Evolutionary conservation across 2,329 filamentous ascomycete species (phyloP), one percentile per base, ranked within the genome.

Genomic region (Leptoxyphium fumago): DNA sequence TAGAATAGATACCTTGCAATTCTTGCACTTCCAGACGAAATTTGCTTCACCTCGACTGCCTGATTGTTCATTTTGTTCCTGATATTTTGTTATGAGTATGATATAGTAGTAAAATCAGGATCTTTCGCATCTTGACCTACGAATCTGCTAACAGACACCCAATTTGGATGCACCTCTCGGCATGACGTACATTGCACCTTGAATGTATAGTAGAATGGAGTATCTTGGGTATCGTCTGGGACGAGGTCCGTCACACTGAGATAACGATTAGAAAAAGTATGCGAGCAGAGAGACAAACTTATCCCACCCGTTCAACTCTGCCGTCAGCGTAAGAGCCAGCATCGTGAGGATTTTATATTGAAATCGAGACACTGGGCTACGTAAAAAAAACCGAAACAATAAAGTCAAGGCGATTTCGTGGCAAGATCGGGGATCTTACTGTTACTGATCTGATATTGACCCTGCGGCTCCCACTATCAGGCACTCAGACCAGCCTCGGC

Each of bases 1-100:
- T 29, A 2, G 5, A 8, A 18, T 10, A 61, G 66, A 28, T 53
- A 91, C 87, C 77, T 91, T 93, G 79, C 91, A 98, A 61, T 91
- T 89, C 66, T 93, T 94, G 74, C 91, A 98, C 64, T 80, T 88
- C 89, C 91, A 98, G n/a, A 98, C 91, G 64, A 98, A 98, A 65
- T 96, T 96, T 48, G 91, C 91, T 64, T 96, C 88, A 51, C 91
- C 91, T 57, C 86, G 77, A 63, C 88, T 95, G 30, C 88, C 88
- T 50, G 85, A 91, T 63, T 95, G 79, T 51, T 95, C 87, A 60
- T 93, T 88, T 57, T 72, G 74, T 61, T 96, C 89, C 86, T 94
- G 49, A 7, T 18, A 39, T 21, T 14, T 13, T 15, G 40, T 28
- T 40, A 40, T 14, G 10, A 13, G 21, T 21, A 29, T 44, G 36